These are phyloP conservation scores for Ganoderma resinaceum DNA, from an alignment of 1,284 basidiomycete genomes.

Conservation along the genomic window DNA sequence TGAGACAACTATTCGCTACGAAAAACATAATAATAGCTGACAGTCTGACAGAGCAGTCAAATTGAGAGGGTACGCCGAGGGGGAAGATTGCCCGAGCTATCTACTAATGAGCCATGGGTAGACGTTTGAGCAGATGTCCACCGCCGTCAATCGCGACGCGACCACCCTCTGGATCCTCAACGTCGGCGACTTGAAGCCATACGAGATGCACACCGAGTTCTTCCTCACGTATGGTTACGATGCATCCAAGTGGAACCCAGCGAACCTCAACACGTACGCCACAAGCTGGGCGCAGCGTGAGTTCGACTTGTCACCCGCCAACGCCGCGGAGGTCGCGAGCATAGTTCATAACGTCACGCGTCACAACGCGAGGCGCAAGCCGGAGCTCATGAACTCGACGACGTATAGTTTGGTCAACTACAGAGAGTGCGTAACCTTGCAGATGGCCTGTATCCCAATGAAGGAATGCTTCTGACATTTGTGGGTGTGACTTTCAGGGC, in stretches of 20 bases:
- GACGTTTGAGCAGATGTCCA: slow-evolving; percentile 68
- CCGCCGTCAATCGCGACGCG: slow-evolving; percentile 64
- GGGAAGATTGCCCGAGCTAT: neutral
- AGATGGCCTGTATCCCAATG: slow-evolving; percentile 7
- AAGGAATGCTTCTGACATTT: neutral
- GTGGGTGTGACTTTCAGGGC: slow-evolving; percentile 47
- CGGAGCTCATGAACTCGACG: slow-evolving; percentile 68
- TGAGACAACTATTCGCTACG: slow-evolving; percentile 31
- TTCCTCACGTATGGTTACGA: slow-evolving; percentile 73
- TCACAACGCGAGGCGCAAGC: slow-evolving; percentile 69
- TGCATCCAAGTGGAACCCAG: slow-evolving; percentile 55
- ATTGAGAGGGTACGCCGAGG: slow-evolving; percentile 38
- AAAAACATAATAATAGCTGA: neutral
- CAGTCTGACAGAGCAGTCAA: slow-evolving; percentile 31
- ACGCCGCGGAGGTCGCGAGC: slow-evolving; percentile 51
- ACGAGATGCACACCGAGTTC: slow-evolving; percentile 75
- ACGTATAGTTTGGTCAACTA: slow-evolving; percentile 71
- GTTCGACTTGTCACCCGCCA: slow-evolving; percentile 54
- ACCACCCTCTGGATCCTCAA: slow-evolving; percentile 66
- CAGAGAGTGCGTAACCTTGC: slow-evolving; percentile 59
- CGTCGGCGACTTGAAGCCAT: slow-evolving; percentile 77
- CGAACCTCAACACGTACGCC: slow-evolving; percentile 62
- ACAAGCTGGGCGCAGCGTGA: slow-evolving; percentile 68
- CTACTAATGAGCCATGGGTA: slow-evolving; percentile 30
- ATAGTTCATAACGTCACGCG: slow-evolving; percentile 67